Base-by-base conservation (phyloP, 169 alveolate species). In the Plasmodium falciparum region DNA sequence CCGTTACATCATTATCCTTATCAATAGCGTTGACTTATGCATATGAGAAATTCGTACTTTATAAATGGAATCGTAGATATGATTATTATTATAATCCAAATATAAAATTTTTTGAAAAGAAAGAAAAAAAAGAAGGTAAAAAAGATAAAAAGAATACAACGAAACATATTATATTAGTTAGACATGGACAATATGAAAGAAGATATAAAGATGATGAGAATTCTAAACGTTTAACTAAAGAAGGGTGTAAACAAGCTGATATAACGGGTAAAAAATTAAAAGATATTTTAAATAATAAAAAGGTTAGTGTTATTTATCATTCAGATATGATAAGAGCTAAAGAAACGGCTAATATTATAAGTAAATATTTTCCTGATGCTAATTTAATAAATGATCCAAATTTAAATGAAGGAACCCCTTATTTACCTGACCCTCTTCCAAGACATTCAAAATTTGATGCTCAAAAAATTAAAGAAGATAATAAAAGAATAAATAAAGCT, bases 351-450 rank as follows among this genome's bases (percentile, higher is more conserved):
- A 70, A 69, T 56, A 88, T 93, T n/a, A 80, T 88, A 70, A 90
- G 93, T 50, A 93, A 88, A n/a, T 88, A 88, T 73, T 93, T 93
- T 80, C 93, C 95, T 0, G 88, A 88, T 39, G 95, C 92, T 7
- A 66, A 45, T 56, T 50, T 88, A 52, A 15, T 93, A 50, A 93
- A 93, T 63, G 95, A 93, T 39, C 88, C 95, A 1, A 93, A 93
- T 50, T 83, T 88, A 62, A 93, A 92, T 49, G 95, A 93, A 73
- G 95, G 95, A 0, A 91, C 91, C 20, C 93, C 95, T 11, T 88
- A 75, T 76, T 75, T 89, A 65, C 95, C 95, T 12, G 89, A 90
- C 6, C 95, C 95, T 12, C 56, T 93, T 20, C 86, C 91, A 3
- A 73, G 29, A n/a, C 91, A 88, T 45, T 93, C 92, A n/a, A 86